Evolutionary conservation across 2,329 filamentous ascomycete species (phyloP).

Genomic region (Trichoderma sp.): DNA sequence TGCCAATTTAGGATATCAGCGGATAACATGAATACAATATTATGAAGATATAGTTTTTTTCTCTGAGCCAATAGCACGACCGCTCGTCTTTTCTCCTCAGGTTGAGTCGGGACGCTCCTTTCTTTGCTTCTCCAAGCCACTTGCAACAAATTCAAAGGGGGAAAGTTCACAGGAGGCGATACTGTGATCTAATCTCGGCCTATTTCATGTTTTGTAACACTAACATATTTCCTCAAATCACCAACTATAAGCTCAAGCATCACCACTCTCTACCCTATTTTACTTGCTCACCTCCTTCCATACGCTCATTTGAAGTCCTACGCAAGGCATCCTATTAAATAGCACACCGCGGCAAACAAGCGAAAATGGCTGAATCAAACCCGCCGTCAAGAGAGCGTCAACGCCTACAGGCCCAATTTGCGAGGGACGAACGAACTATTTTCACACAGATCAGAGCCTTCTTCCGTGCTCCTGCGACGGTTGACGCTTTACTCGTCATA

Average conservation of each 20-base stretch:
- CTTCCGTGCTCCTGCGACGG: background rate
- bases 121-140: background rate
- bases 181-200: background rate
- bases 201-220: background rate
- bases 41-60: background rate
- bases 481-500: background rate
- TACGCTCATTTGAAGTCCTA: background rate
- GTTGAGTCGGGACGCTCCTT: background rate
- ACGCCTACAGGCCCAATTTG: background rate
- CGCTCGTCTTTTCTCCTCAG: background rate
- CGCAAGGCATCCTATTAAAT: background rate
- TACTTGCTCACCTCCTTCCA: background rate
- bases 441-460: background rate
- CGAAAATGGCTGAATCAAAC: background rate
- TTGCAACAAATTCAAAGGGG: background rate
- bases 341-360: background rate
- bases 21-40: background rate
- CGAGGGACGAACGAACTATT: background rate
- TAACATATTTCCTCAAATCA: background rate
- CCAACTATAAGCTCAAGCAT: background rate
- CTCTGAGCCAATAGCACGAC: background rate
- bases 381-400: background rate
- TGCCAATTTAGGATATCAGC: background rate
- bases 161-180: background rate
- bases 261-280: background rate